A percentile compares a stretch with the other conserved stretches of the same genome.
phyloP scores from a whole-genome alignment of 192 early-diverging fungal genomes.

The Lobosporangium transversale region DNA sequence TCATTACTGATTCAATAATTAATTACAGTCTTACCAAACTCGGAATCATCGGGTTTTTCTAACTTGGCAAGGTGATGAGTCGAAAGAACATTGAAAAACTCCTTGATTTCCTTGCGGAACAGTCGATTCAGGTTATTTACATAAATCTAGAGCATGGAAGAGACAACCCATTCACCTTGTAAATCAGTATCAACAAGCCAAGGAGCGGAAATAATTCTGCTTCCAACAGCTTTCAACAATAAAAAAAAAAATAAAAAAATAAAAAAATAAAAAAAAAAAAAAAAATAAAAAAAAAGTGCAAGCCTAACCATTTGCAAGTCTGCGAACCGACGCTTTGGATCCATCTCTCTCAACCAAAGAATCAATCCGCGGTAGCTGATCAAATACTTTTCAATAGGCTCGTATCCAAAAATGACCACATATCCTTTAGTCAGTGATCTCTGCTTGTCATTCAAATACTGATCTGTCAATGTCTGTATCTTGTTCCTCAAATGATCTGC shows the following conservation, averaged over 20 bases:
- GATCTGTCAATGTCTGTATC: conserved; percentile 69
- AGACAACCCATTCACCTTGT: too few relatives aligned
- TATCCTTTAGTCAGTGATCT: conserved; percentile 53
- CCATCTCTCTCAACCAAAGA: conserved; percentile 80
- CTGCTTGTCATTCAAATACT: conserved; percentile 59
- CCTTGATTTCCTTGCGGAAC: conserved; percentile 56
- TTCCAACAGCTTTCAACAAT: too few relatives aligned
- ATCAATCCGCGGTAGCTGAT: conserved; percentile 73
- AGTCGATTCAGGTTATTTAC: conserved; percentile 50
- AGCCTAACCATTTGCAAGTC: conserved; percentile 73
- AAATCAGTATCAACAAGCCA: too few relatives aligned
- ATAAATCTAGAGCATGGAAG: too few relatives aligned
- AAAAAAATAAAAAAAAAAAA: too few relatives aligned
- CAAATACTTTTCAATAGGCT: conserved; percentile 69
- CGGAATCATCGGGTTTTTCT: conserved; percentile 56
- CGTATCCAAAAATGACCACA: conserved; percentile 61
- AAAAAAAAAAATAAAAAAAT: too few relatives aligned
- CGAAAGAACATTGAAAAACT: conserved; percentile 48
- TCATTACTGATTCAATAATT: too few relatives aligned
- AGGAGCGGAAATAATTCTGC: too few relatives aligned
- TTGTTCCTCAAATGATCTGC: conserved; percentile 72
- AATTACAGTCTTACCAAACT: conserved; percentile 35
- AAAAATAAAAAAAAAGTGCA: not conserved
- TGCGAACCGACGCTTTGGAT: conserved; percentile 68
- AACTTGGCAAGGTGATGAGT: conserved; percentile 41